Percentiles rank a stretch among this genome's conserved stretches.
Evolutionary conservation across 306 rosid genomes (phyloP).

Genomic region (Hippophae gyantsensis): DNA sequence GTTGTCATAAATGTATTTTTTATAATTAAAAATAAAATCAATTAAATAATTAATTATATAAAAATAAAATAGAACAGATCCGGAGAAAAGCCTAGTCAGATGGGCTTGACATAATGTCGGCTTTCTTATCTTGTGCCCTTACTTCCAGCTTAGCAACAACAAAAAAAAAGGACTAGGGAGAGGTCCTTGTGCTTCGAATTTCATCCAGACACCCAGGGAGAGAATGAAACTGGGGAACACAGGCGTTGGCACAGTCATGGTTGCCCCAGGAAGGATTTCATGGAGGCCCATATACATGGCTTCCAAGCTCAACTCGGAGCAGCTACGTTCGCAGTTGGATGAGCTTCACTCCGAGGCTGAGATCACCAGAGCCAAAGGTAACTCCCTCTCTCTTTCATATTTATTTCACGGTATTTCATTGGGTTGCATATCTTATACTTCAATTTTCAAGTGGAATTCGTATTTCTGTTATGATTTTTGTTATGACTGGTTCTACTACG

Average conservation of each 20-base stretch:
- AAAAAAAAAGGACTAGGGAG: no score
- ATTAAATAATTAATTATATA: no score
- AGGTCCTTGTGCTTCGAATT: background rate
- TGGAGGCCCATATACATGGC: slow-evolving; percentile 28
- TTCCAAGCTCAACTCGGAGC: slow-evolving; percentile 41
- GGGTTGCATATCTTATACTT: no score
- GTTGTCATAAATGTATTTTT: no score
- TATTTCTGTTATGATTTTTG: background rate
- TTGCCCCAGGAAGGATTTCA: slow-evolving; percentile 25
- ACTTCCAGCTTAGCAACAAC: no score
- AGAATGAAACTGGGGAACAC: slow-evolving; percentile 24
- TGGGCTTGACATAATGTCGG: no score
- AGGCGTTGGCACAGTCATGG: slow-evolving; percentile 33
- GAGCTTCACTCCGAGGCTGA: slow-evolving; percentile 71
- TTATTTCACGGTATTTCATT: background rate
- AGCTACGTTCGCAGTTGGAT: slow-evolving; percentile 60
- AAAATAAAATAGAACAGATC: no score
- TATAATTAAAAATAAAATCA: no score
- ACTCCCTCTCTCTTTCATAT: background rate
- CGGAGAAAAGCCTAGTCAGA: no score
- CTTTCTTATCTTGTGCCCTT: no score
- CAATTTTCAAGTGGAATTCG: background rate
- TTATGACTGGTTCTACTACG: background rate
- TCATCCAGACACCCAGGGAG: slow-evolving; percentile 3
- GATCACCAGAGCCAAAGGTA: slow-evolving; percentile 62